Conservation (phyloP, 2,329 filamentous ascomycete genomes). For the Xylaria sp. region DNA sequence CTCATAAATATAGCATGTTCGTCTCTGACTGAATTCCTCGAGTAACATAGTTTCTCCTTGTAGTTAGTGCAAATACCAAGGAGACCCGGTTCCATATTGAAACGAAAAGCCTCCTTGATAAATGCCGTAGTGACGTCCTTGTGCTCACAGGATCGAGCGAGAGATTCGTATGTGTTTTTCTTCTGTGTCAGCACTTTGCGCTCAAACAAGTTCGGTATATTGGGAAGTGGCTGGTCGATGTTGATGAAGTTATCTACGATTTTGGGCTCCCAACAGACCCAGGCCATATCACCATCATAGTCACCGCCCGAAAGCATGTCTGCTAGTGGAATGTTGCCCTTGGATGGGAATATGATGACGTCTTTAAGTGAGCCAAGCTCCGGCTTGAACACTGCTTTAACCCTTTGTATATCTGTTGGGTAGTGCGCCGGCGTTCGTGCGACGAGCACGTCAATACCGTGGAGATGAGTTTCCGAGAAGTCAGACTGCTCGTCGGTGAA, state of each 20-base stretch:
- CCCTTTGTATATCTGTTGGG: slow-evolving; percentile 77
- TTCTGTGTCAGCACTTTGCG: slow-evolving; percentile 63
- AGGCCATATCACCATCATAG: slow-evolving; percentile 83
- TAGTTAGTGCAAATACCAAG: slow-evolving; percentile 73
- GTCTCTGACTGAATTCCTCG: slow-evolving; percentile 61
- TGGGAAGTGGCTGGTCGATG: slow-evolving; percentile 65
- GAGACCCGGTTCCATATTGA: slow-evolving; percentile 66
- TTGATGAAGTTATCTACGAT: slow-evolving; percentile 76
- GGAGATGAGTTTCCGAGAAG: slow-evolving; percentile 64
- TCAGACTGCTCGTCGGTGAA: slow-evolving; percentile 66
- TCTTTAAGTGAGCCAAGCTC: slow-evolving; percentile 77
- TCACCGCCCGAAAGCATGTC: slow-evolving; percentile 81
- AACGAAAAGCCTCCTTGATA: slow-evolving; percentile 64
- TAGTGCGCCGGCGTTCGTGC: slow-evolving; percentile 76
- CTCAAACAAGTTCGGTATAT: slow-evolving; percentile 57
- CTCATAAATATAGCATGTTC: slow-evolving; percentile 61
- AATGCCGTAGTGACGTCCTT: slow-evolving; percentile 56
- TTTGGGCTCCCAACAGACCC: slow-evolving; percentile 77
- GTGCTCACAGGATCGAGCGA: slow-evolving; percentile 47
- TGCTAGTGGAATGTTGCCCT: slow-evolving; percentile 71
- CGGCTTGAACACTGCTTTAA: slow-evolving; percentile 66
- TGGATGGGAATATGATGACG: slow-evolving; percentile 79
- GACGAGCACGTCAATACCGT: slow-evolving; percentile 71
- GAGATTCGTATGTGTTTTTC: slow-evolving; percentile 57
- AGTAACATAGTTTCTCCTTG: slow-evolving; percentile 73